phyloP scores from a whole-genome alignment of 805 yeast species.

The Suhomyces pyralidae region DNA sequence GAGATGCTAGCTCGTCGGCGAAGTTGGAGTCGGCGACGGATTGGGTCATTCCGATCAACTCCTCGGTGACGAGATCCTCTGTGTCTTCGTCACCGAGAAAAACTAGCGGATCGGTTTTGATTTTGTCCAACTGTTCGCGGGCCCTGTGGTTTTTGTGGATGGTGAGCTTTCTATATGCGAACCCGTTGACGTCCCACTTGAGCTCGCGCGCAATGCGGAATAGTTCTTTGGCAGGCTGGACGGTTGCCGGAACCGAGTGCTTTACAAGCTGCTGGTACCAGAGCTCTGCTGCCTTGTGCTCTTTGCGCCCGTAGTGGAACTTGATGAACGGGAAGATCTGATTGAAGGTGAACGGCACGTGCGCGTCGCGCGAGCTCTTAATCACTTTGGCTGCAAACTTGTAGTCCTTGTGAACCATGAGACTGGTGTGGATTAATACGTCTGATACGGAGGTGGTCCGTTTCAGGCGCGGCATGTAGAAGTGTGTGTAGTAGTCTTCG shows the following conservation, averaged over 20 bases:
- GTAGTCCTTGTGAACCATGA: conserved; percentile 32
- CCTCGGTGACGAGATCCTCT: conserved; percentile 17
- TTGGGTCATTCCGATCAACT: conserved; percentile 12
- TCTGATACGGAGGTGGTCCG: conserved; percentile 26
- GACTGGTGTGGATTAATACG: conserved; percentile 28
- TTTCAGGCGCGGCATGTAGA: conserved; percentile 10
- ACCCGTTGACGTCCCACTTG: conserved; percentile 35
- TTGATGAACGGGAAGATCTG: conserved; percentile 39
- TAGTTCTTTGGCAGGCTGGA: conserved; percentile 25
- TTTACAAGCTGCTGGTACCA: conserved; percentile 37
- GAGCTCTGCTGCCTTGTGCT: conserved; percentile 27
- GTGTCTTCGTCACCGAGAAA: conserved; percentile 3
- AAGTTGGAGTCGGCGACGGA: conserved; percentile 14
- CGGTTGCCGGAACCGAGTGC: conserved; percentile 29
- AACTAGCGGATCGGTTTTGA: conserved; percentile 9
- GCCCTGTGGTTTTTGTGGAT: conserved; percentile 22
- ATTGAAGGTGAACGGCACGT: conserved; percentile 36
- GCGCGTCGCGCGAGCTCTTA: conserved; percentile 20
- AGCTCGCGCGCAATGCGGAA: conserved; percentile 33
- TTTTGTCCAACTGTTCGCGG: conserved; percentile 14
- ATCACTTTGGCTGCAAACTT: conserved; percentile 31
- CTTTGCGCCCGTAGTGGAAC: conserved; percentile 31
- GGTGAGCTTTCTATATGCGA: conserved; percentile 24
- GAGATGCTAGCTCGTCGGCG: conserved; percentile 19
- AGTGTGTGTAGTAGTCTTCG: conserved; percentile 18